Evolutionary conservation across 768 basidiomycete species (phyloP).

Genomic region (Tricholoma flavovirens): DNA sequence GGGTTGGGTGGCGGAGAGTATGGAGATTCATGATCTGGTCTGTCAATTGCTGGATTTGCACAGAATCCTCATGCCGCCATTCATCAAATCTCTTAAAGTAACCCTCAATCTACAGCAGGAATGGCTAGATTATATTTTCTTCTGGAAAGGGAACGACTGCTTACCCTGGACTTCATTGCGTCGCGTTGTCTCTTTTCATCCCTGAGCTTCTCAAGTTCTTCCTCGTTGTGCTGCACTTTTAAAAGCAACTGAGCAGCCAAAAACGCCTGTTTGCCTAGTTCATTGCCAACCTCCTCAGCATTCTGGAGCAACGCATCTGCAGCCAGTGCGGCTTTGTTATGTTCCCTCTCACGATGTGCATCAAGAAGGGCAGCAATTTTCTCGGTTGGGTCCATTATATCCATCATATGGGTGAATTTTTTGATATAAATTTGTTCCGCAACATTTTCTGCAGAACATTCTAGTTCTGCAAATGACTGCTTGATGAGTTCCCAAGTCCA

Average conservation of each 20-base stretch:
- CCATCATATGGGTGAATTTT: neutral
- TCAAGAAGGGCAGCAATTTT: neutral
- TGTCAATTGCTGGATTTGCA: conserved; percentile 19
- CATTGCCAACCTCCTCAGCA: neutral
- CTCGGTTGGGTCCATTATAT: conserved; percentile 4
- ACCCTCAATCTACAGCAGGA: conserved; percentile 1
- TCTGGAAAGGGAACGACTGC: neutral
- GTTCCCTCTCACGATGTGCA: neutral
- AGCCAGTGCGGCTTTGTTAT: neutral
- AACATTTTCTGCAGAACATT: conserved; percentile 2
- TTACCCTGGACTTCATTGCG: neutral
- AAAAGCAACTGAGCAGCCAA: neutral
- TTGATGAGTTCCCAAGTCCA: conserved; percentile 8
- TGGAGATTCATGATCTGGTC: conserved; percentile 21
- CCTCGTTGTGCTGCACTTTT: neutral
- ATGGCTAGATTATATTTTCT: neutral
- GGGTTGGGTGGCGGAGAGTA: conserved; percentile 9
- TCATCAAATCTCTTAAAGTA: conserved; percentile 11
- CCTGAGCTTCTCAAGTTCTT: neutral
- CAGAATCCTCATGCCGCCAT: conserved; percentile 17
- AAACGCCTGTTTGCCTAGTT: neutral
- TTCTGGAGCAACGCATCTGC: neutral
- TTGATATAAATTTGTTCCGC: conserved; percentile 7
- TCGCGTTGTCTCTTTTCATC: conserved; percentile 1
- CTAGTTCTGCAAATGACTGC: conserved; percentile 1